These are phyloP conservation scores for Boletus vermiculosoides DNA, from an alignment of 768 basidiomycete species.

Conservation along the genomic window DNA sequence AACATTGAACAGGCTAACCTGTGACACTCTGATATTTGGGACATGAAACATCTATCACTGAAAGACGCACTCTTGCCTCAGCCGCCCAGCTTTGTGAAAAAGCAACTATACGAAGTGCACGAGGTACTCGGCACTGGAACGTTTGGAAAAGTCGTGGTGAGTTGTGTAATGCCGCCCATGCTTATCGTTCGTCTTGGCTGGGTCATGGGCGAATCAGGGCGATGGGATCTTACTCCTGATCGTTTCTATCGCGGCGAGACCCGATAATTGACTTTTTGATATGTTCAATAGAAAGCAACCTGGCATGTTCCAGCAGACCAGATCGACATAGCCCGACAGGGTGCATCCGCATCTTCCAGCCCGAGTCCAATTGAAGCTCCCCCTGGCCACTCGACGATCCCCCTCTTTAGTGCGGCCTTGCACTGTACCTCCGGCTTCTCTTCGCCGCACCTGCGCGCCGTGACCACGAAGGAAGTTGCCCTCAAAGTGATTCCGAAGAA, in stretches of 20 bases:
- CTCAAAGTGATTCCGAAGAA: conserved; percentile 94
- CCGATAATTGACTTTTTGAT: not conserved
- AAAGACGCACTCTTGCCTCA: conserved; percentile 73
- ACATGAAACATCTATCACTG: conserved; percentile 37
- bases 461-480: conserved; percentile 69
- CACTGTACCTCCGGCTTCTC: conserved; percentile 20
- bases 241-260: not conserved
- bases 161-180: conserved; percentile 20
- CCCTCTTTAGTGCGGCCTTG: conserved; percentile 28
- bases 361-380: conserved; percentile 20
- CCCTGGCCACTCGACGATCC: conserved; percentile 28
- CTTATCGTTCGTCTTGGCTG: not conserved
- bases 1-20: not conserved
- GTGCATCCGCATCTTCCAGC: conserved; percentile 45
- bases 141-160: conserved; percentile 88
- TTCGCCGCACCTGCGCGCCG: conserved; percentile 28
- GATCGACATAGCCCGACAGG: conserved; percentile 52
- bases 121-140: conserved; percentile 77
- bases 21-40: not conserved
- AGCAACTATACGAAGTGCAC: conserved; percentile 75
- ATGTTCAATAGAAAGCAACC: conserved; percentile 54
- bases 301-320: conserved; percentile 74
- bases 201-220: not conserved
- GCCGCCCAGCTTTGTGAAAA: conserved; percentile 83
- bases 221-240: not conserved